Conservation (phyloP, 2,329 filamentous ascomycete species). For the Helminthosporium solani region DNA sequence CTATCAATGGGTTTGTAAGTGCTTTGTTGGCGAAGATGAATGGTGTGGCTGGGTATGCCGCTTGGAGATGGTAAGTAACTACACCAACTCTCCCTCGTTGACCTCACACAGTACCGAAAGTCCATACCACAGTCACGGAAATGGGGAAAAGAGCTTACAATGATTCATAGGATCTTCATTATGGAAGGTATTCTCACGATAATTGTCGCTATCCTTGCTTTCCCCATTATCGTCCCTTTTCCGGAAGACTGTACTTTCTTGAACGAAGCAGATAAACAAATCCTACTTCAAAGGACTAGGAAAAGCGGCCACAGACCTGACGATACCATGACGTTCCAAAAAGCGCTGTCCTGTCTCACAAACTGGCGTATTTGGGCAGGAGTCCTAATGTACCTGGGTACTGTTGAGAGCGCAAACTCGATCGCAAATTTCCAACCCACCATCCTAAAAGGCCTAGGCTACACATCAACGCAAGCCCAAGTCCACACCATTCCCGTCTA, state of each 20-base stretch:
- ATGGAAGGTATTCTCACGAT: slow-evolving; percentile 60
- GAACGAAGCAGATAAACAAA: slow-evolving; percentile 51
- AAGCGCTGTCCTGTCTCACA: slow-evolving; percentile 44
- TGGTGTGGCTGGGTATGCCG: slow-evolving; percentile 22
- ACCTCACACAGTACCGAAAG: neutral
- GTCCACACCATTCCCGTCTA: slow-evolving; percentile 41
- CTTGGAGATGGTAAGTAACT: slow-evolving; percentile 32
- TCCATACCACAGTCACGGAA: too few species aligned
- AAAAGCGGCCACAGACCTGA: slow-evolving; percentile 51
- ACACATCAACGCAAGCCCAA: slow-evolving; percentile 36
- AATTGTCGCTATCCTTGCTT: slow-evolving; percentile 48
- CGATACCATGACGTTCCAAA: slow-evolving; percentile 49
- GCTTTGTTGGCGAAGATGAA: slow-evolving; percentile 42
- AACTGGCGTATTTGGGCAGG: slow-evolving; percentile 60
- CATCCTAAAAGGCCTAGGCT: slow-evolving; percentile 39
- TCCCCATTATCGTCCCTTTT: slow-evolving; percentile 52
- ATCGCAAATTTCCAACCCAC: slow-evolving; percentile 38
- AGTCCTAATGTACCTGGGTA: slow-evolving; percentile 31
- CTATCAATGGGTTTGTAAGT: slow-evolving; percentile 57
- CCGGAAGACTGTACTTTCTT: slow-evolving; percentile 54
- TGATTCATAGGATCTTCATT: slow-evolving; percentile 60
- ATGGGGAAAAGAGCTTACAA: too few species aligned
- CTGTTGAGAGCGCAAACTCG: slow-evolving; percentile 35
- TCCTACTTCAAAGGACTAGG: slow-evolving; percentile 51
- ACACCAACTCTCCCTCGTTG: neutral